These are phyloP conservation scores for Scorias spongiosa DNA, from an alignment of 2,329 filamentous ascomycete genomes.

Conservation along the genomic window DNA sequence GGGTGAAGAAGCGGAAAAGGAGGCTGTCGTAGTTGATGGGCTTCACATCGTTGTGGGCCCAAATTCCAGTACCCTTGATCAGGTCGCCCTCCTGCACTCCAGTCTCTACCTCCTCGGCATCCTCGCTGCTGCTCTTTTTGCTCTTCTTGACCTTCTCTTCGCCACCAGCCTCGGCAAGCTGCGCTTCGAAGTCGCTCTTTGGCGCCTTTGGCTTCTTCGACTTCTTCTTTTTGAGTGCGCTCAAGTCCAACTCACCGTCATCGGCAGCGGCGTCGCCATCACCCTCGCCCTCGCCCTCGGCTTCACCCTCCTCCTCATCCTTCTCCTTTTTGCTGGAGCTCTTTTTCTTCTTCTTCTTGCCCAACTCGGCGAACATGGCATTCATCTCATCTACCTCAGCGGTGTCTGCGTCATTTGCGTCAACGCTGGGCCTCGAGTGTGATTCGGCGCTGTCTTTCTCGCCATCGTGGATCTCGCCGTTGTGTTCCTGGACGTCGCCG, in stretches of 20 bases:
- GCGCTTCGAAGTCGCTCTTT: slow-evolving; percentile 50
- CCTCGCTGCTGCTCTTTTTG: slow-evolving; percentile 8
- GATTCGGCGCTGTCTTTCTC: slow-evolving; percentile 69
- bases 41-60: slow-evolving; percentile 65
- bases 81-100: slow-evolving; percentile 54
- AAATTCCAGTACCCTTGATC: slow-evolving; percentile 78
- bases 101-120: slow-evolving; percentile 6
- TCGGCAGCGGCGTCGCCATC: slow-evolving; percentile 34
- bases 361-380: slow-evolving; percentile 22
- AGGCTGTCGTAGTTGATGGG: slow-evolving; percentile 74
- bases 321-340: slow-evolving; percentile 40
- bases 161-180: slow-evolving; percentile 44
- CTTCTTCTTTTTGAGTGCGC: slow-evolving; percentile 71
- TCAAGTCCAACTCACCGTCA: slow-evolving; percentile 48
- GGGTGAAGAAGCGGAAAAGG: slow-evolving; percentile 82
- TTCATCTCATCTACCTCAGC: slow-evolving; percentile 20
- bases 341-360: slow-evolving; percentile 59
- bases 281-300: slow-evolving; percentile 20
- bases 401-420: slow-evolving; percentile 4
- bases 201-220: slow-evolving; percentile 46
- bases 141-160: slow-evolving; percentile 40
- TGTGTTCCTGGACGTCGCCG: slow-evolving; percentile 60
- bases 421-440: slow-evolving; percentile 36
- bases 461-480: slow-evolving; percentile 50
- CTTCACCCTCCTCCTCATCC: slow-evolving; percentile 16